These are phyloP conservation scores for Leishmania turanica DNA, from an alignment of 208 protist species.

Conservation along the genomic window DNA sequence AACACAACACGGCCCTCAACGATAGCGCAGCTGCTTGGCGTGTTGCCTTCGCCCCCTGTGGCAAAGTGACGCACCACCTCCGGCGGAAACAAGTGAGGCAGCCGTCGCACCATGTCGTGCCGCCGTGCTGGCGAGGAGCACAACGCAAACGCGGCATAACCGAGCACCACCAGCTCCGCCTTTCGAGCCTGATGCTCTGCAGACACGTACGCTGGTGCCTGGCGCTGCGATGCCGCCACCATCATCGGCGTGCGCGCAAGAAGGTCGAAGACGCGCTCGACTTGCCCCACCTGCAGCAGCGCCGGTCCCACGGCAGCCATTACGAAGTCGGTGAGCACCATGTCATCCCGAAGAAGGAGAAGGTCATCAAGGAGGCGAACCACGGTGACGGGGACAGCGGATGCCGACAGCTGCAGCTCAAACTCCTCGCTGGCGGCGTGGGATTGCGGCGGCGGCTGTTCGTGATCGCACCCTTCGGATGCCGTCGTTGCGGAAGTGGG, in stretches of 20 bases:
- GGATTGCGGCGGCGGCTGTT: background rate
- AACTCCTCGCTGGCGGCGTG: background rate
- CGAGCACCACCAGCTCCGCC: constrained; percentile 25
- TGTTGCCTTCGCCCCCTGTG: background rate
- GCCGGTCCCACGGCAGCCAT: constrained; percentile 56
- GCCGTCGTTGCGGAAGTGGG: background rate
- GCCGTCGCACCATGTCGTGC: constrained; percentile 44
- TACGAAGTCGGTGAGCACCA: constrained; percentile 65
- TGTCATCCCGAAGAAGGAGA: constrained; percentile 69
- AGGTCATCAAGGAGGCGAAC: constrained; percentile 64
- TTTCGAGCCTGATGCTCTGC: constrained; percentile 9
- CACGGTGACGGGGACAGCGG: constrained; percentile 36
- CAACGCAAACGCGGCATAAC: constrained; percentile 56
- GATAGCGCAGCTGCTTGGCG: constrained; percentile 8
- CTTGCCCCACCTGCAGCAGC: constrained; percentile 67
- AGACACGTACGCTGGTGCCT: constrained; percentile 22
- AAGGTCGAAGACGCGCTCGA: constrained; percentile 58
- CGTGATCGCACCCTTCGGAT: background rate
- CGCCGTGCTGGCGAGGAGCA: constrained; percentile 26
- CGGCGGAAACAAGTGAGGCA: constrained; percentile 67
- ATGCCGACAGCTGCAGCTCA: constrained; percentile 25
- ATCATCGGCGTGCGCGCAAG: constrained; percentile 54
- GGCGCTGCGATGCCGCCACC: constrained; percentile 26
- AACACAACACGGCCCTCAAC: constrained; percentile 18
- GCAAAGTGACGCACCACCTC: constrained; percentile 52